These are phyloP conservation scores for Urostyla sp. DNA, from an alignment of 73 alveolate genomes.

Conservation along the genomic window DNA sequence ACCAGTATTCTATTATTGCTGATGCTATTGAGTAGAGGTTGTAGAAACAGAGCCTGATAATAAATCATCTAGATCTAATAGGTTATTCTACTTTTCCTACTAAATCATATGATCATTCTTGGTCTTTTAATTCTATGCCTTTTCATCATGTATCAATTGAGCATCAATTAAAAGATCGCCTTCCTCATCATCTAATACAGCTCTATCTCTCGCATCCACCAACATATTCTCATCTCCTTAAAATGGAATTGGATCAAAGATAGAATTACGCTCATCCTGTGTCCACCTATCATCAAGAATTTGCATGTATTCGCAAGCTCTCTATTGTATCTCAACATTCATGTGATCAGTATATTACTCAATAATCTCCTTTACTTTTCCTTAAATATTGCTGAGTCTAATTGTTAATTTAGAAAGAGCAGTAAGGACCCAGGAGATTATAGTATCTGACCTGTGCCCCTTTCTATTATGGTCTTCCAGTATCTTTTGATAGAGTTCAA, in stretches of 20 bases:
- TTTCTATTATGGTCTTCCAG: conserved; percentile 41
- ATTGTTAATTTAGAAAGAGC: conserved; percentile 73
- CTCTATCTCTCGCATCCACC: conserved; percentile 59
- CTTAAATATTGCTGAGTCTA: conserved; percentile 38
- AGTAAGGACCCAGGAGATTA: conserved; percentile 67
- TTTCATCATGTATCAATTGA: background rate
- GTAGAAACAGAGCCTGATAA: conserved; percentile 18
- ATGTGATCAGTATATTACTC: conserved; percentile 22
- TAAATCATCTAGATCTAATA: conserved; percentile 33
- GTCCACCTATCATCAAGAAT: conserved; percentile 73
- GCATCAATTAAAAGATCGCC: conserved; percentile 19
- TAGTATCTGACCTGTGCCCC: conserved; percentile 59
- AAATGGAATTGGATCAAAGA: conserved; percentile 75
- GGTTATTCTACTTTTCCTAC: conserved; percentile 9
- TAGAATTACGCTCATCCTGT: conserved; percentile 56
- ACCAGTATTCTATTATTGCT: background rate
- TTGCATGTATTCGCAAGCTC: conserved; percentile 80
- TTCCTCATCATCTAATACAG: conserved; percentile 59
- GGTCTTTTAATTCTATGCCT: background rate
- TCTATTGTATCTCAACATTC: conserved; percentile 74
- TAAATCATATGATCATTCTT: background rate
- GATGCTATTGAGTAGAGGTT: background rate
- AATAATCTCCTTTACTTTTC: conserved; percentile 36
- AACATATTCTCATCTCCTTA: conserved; percentile 63
- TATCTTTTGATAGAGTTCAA: conserved; percentile 42